Percentiles rank a stretch among this genome's conserved stretches.
phyloP scores from a whole-genome alignment of 2,329 filamentous ascomycete genomes.

The Fusarium falciforme region DNA sequence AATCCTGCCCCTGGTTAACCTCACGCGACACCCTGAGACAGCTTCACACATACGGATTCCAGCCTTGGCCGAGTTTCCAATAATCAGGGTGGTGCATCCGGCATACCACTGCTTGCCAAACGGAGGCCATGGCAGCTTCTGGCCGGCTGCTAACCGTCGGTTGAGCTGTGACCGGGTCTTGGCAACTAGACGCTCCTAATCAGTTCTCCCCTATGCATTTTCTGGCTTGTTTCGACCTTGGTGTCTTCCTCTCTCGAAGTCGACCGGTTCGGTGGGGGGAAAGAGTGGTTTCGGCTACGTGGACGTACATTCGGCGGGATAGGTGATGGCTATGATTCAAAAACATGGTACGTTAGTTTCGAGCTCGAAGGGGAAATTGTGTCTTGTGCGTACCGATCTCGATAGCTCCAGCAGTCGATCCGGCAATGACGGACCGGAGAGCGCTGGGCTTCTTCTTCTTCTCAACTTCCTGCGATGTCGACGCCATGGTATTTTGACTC shows the following conservation, averaged over 20 bases:
- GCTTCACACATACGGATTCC: slow-evolving; percentile 78
- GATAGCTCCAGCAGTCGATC: slow-evolving; percentile 91
- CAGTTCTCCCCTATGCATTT: slow-evolving; percentile 1
- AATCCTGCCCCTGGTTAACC: slow-evolving; percentile 62
- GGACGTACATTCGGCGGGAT: slow-evolving; percentile 87
- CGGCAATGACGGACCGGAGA: slow-evolving; percentile 89
- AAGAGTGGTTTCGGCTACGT: background rate
- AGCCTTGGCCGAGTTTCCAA: slow-evolving; percentile 96
- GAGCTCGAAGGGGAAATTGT: background rate
- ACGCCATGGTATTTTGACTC: slow-evolving; percentile 43
- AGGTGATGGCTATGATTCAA: slow-evolving; percentile 75
- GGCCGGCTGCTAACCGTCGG: slow-evolving; percentile 78
- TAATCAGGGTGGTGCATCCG: slow-evolving; percentile 95
- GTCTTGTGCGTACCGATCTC: slow-evolving; percentile 77
- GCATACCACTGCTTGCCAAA: slow-evolving; percentile 98
- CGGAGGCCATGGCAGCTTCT: slow-evolving; percentile 94
- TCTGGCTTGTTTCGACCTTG: background rate
- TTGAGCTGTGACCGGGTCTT: slow-evolving; percentile 97
- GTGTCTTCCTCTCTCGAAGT: slow-evolving; percentile 2
- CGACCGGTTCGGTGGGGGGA: slow-evolving; percentile 3
- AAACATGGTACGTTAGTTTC: slow-evolving; percentile 20
- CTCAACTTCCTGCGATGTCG: slow-evolving; percentile 38
- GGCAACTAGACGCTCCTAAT: slow-evolving; percentile 69
- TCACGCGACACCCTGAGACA: background rate
- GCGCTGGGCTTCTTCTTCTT: slow-evolving; percentile 72